Percentiles rank a stretch among this genome's conserved stretches.
Evolutionary conservation across 2,329 filamentous ascomycete genomes (phyloP).

Genomic region (Neoarthrinium moseri): DNA sequence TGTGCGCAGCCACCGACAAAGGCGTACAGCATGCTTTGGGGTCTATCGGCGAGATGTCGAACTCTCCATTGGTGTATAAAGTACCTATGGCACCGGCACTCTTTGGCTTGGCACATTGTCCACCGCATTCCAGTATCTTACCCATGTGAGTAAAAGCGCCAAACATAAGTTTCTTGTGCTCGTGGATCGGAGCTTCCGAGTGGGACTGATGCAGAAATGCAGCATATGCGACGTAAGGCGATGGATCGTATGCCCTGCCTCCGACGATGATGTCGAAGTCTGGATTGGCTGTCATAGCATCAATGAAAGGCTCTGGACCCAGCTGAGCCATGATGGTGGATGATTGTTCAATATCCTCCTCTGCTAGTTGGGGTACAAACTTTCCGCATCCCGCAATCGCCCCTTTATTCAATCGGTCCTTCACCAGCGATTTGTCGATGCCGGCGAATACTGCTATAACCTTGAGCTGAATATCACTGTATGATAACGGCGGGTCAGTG

Average conservation of each 20-base stretch:
- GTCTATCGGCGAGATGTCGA: constrained; percentile 44
- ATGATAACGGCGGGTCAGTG: not conserved
- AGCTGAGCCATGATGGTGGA: constrained; percentile 40
- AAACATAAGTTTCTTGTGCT: constrained; percentile 13
- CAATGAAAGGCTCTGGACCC: constrained; percentile 40
- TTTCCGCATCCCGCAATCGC: constrained; percentile 36
- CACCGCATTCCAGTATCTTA: constrained; percentile 55
- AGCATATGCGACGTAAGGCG: constrained; percentile 37
- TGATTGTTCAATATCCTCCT: constrained; percentile 34
- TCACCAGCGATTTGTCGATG: constrained; percentile 32
- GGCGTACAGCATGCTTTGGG: constrained; percentile 42
- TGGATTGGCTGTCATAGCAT: constrained; percentile 25
- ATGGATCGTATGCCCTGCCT: constrained; percentile 41
- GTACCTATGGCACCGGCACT: constrained; percentile 38
- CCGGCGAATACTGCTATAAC: constrained; percentile 36
- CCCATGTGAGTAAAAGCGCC: constrained; percentile 50
- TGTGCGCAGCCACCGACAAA: constrained; percentile 49
- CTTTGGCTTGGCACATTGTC: constrained; percentile 46
- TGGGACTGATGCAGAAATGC: constrained; percentile 21
- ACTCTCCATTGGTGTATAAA: constrained; percentile 38
- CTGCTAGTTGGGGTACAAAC: constrained; percentile 37
- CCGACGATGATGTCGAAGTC: constrained; percentile 43
- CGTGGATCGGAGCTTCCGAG: constrained; percentile 9
- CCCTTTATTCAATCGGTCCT: constrained; percentile 25
- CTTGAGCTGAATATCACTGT: constrained; percentile 27